Evolutionary conservation across 257 asterid genomes (phyloP).

Genomic region (Perilla frutescens): DNA sequence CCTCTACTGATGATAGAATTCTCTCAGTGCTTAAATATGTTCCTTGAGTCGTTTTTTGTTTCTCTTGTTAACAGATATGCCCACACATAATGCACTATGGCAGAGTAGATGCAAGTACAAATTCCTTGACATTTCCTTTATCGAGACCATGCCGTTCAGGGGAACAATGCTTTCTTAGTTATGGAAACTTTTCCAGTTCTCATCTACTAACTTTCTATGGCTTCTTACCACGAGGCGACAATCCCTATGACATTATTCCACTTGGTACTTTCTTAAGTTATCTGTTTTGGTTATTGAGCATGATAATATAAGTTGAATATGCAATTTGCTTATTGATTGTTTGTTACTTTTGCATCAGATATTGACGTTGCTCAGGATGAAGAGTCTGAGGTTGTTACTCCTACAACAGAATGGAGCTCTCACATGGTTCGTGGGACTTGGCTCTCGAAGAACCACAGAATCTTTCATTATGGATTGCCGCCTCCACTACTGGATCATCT

Average conservation of each 20-base stretch:
- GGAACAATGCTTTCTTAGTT: slow-evolving; percentile 89
- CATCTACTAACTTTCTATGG: slow-evolving; percentile 93
- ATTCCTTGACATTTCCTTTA: slow-evolving; percentile 69
- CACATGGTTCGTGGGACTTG: slow-evolving; percentile 96
- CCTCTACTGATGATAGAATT: slow-evolving; percentile 9
- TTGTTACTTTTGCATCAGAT: slow-evolving; percentile 49
- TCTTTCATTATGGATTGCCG: slow-evolving; percentile 82
- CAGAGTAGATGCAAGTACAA: slow-evolving; percentile 62
- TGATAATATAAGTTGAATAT: slow-evolving; percentile 6
- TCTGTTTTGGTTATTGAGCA: neutral
- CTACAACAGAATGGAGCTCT: slow-evolving; percentile 59
- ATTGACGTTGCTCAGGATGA: slow-evolving; percentile 56
- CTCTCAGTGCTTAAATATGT: neutral
- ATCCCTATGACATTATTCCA: slow-evolving; percentile 79
- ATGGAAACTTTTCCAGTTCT: slow-evolving; percentile 85
- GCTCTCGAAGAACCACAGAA: slow-evolving; percentile 68
- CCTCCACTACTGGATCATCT: slow-evolving; percentile 67
- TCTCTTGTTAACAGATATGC: slow-evolving; percentile 55
- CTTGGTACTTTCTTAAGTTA: slow-evolving; percentile 61
- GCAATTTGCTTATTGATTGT: slow-evolving; percentile 4
- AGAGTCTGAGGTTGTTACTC: slow-evolving; percentile 39
- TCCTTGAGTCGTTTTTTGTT: slow-evolving; percentile 27
- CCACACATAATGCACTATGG: slow-evolving; percentile 90
- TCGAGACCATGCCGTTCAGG: slow-evolving; percentile 82
- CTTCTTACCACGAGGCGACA: slow-evolving; percentile 77